Percentiles rank a stretch among this genome's conserved stretches.
Evolutionary conservation across 352 stramenopile species (phyloP).

Genomic region (Plasmopara muralis): DNA sequence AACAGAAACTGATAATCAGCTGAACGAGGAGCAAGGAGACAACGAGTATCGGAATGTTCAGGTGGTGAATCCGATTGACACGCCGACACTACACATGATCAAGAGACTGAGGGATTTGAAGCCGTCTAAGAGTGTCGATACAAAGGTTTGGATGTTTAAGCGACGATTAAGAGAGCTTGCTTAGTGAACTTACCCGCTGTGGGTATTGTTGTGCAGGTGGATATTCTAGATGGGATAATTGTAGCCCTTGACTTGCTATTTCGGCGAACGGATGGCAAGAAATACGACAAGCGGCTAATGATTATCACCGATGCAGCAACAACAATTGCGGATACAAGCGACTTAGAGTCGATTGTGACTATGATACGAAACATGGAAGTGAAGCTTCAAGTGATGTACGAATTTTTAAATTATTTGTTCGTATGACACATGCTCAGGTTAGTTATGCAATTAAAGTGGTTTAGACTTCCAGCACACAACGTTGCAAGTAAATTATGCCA

Average conservation of each 20-base stretch:
- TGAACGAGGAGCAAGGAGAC: constrained; percentile 62
- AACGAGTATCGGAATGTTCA: constrained; percentile 55
- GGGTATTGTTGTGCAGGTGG: constrained; percentile 26
- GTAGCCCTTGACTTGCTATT: constrained; percentile 76
- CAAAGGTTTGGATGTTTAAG: constrained; percentile 22
- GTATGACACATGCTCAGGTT: constrained; percentile 3
- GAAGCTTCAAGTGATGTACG: constrained; percentile 73
- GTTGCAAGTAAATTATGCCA: constrained; percentile 18
- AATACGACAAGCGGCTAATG: constrained; percentile 69
- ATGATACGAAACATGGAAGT: constrained; percentile 80
- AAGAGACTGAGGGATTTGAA: constrained; percentile 39
- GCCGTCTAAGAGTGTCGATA: constrained; percentile 14
- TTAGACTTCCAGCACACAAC: constrained; percentile 64
- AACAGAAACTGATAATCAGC: constrained; percentile 68
- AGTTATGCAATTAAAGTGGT: constrained; percentile 17
- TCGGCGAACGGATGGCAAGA: constrained; percentile 65
- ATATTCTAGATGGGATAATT: constrained; percentile 75
- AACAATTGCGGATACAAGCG: constrained; percentile 49
- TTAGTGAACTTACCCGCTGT: not conserved
- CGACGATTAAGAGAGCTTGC: not conserved
- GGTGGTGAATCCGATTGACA: constrained; percentile 57
- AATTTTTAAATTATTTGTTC: constrained; percentile 4
- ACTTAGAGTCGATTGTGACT: constrained; percentile 60
- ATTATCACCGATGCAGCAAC: constrained; percentile 70
- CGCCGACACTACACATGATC: constrained; percentile 54